These are phyloP conservation scores for Spathaspora jeffriesii DNA, from an alignment of 1,139 yeast genomes.

Conservation along the genomic window DNA sequence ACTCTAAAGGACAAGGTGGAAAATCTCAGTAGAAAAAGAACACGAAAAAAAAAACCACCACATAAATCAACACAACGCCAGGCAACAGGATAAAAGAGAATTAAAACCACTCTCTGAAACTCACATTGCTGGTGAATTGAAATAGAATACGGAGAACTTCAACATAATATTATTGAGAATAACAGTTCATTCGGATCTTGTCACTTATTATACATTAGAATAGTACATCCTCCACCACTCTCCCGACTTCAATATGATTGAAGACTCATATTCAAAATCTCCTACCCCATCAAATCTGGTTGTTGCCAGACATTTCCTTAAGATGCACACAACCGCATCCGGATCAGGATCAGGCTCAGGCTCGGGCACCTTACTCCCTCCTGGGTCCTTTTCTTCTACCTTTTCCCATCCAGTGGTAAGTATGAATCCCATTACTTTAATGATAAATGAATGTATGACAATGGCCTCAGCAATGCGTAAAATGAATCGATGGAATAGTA, in stretches of 20 bases:
- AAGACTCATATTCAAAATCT: neutral
- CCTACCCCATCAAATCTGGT: constrained; percentile 1
- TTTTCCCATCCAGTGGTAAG: constrained; percentile 22
- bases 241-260: neutral
- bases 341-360: neutral
- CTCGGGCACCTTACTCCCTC: neutral
- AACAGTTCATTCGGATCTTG: neutral
- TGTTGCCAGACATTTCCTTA: constrained; percentile 1
- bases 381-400: neutral
- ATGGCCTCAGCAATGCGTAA: constrained; percentile 93
- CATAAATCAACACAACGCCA: neutral
- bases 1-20: constrained; percentile 2
- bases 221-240: neutral
- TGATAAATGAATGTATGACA: constrained; percentile 85
- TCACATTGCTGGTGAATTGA: neutral
- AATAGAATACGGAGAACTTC: neutral
- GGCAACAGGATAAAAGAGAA: neutral
- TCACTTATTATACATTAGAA: neutral
- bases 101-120: no score
- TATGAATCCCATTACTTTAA: constrained; percentile 80
- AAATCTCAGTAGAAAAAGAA: no score
- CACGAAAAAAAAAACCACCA: neutral
- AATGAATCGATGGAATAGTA: constrained; percentile 74
- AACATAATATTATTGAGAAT: no score
- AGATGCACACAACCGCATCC: neutral